phyloP scores from a whole-genome alignment of 176 grass and related monocot genomes.

The Oryza punctata region DNA sequence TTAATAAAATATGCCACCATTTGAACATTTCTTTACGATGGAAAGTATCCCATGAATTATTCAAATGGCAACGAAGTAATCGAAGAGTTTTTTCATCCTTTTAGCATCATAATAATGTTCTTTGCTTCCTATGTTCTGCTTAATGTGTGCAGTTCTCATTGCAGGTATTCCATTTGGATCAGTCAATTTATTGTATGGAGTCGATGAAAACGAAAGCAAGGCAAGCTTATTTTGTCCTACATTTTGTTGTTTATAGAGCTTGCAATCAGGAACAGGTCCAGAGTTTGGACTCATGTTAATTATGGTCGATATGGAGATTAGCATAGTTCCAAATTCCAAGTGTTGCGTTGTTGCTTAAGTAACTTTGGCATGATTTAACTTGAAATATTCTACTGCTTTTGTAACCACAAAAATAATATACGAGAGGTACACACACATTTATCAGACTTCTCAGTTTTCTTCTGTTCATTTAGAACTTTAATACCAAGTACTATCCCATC shows the following conservation, averaged over 20 bases:
- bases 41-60: not conserved
- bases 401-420: constrained; percentile 11
- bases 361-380: constrained; percentile 8
- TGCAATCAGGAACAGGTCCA: not conserved
- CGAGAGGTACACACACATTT: not conserved
- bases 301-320: not conserved
- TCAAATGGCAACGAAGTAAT: not conserved
- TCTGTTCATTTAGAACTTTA: not conserved
- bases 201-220: constrained; percentile 99
- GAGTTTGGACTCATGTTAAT: not conserved
- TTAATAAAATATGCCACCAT: not conserved
- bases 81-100: not conserved
- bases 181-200: constrained; percentile 84
- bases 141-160: constrained; percentile 24
- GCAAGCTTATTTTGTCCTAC: constrained; percentile 53
- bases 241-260: constrained; percentile 1
- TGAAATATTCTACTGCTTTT: constrained; percentile 28
- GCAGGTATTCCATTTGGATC: constrained; percentile 98
- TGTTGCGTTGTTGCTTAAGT: not conserved
- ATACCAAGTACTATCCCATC: not conserved
- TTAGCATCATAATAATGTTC: constrained; percentile 22
- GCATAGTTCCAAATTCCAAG: not conserved
- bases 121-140: constrained; percentile 7
- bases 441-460: not conserved
- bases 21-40: not conserved